A percentile compares a stretch with the other conserved stretches of the same genome.
These are phyloP conservation scores for Cladorrhinum samala DNA, from an alignment of 495 filamentous ascomycete genomes.

Conservation along the genomic window DNA sequence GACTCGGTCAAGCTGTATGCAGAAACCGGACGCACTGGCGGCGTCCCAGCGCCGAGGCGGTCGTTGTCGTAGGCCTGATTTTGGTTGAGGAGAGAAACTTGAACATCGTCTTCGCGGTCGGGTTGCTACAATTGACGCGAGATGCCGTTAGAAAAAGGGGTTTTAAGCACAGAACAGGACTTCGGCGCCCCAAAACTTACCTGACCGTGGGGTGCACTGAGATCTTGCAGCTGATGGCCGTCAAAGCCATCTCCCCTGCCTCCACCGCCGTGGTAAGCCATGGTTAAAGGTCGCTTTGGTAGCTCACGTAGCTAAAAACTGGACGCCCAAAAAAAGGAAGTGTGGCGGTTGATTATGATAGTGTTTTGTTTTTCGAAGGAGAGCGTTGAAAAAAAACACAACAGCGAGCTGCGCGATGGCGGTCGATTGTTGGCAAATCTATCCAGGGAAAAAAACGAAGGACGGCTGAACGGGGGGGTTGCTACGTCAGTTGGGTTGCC, in stretches of 20 bases:
- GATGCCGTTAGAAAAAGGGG: too few relatives aligned
- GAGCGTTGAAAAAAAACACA: background rate
- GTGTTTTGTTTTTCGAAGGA: background rate
- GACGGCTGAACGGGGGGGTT: background rate
- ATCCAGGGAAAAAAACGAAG: background rate
- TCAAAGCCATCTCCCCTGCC: conserved; percentile 47
- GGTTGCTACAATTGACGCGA: background rate
- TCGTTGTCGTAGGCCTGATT: conserved; percentile 64
- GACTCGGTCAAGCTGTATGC: conserved; percentile 92
- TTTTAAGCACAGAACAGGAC: too few relatives aligned
- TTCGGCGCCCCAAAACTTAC: conserved; percentile 53
- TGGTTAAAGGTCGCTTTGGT: conserved; percentile 29
- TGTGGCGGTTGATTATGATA: background rate
- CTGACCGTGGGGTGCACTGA: conserved; percentile 48
- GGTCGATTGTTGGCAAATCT: too few relatives aligned
- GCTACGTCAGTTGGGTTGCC: background rate
- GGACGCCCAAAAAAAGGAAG: background rate
- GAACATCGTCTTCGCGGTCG: conserved; percentile 70
- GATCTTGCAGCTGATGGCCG: conserved; percentile 62
- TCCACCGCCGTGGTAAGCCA: conserved; percentile 45
- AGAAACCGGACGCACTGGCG: conserved; percentile 44
- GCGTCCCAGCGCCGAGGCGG: conserved; percentile 54
- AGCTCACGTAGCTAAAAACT: conserved; percentile 1
- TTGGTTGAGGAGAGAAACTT: conserved; percentile 64
- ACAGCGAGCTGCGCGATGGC: too few relatives aligned